Evolutionary conservation across 257 asterid genomes (phyloP).

Genomic region (Nicotiana undulata): DNA sequence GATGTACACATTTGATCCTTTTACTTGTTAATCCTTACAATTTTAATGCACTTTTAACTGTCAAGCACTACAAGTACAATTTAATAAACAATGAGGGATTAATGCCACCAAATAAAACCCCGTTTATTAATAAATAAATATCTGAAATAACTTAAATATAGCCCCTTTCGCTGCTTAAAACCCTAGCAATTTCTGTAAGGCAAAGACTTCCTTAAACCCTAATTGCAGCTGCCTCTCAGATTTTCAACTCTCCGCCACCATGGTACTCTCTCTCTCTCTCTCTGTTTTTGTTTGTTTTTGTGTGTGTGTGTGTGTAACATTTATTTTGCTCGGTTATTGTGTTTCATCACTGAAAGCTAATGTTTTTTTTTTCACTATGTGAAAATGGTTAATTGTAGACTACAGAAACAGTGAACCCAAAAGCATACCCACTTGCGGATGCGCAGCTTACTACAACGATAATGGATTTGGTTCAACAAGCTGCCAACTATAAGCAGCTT

Average conservation of each 20-base stretch:
- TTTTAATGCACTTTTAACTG: no score
- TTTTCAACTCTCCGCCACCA: background rate
- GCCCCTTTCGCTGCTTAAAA: background rate
- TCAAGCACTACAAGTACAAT: background rate
- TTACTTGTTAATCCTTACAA: no score
- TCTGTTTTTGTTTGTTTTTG: background rate
- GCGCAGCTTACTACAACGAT: slow-evolving; percentile 71
- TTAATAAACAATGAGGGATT: background rate
- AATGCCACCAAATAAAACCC: background rate
- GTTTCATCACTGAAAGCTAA: background rate
- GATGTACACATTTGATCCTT: no score
- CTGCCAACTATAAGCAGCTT: slow-evolving; percentile 85
- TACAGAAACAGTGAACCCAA: slow-evolving; percentile 65
- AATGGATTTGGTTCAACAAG: slow-evolving; percentile 81
- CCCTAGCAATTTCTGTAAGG: background rate
- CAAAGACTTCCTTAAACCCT: background rate
- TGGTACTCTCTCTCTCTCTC: background rate
- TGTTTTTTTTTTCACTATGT: background rate
- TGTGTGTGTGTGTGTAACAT: background rate
- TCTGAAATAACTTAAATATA: background rate
- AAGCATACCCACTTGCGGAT: slow-evolving; percentile 84
- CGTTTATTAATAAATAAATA: background rate
- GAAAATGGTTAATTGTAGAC: background rate
- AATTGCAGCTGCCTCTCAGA: background rate
- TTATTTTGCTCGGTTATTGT: background rate